phyloP scores from a whole-genome alignment of 23 red algal genomes.

The Gracilaria domingensis region DNA sequence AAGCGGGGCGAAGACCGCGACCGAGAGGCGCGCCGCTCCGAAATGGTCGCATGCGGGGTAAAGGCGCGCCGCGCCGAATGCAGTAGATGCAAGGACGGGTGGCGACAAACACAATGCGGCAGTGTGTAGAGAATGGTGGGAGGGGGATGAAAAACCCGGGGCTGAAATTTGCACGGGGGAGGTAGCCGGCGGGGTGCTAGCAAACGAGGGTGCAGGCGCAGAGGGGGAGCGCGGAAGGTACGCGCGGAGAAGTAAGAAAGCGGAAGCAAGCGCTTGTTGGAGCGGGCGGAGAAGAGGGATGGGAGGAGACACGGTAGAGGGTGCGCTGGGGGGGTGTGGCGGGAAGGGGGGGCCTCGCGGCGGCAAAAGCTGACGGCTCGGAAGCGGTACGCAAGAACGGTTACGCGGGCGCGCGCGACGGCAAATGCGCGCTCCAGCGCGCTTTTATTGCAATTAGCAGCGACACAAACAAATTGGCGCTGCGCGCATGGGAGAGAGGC shows the following conservation, averaged over 20 bases:
- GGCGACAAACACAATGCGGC: neutral
- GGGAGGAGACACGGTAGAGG: neutral
- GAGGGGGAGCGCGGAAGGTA: too few relatives aligned
- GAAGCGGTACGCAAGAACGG: neutral
- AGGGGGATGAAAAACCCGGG: neutral
- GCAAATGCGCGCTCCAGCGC: neutral
- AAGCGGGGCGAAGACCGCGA: conserved; percentile 49
- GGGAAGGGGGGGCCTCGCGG: neutral
- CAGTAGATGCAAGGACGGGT: neutral
- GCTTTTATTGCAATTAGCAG: conserved; percentile 2
- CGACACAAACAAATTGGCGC: neutral
- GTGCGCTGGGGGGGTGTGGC: neutral
- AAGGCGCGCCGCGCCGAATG: conserved; percentile 17
- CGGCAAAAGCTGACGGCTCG: neutral
- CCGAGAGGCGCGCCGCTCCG: conserved; percentile 32
- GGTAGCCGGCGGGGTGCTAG: neutral
- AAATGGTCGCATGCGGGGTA: conserved; percentile 26
- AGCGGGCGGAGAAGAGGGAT: neutral
- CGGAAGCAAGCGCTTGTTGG: neutral
- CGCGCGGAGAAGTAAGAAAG: neutral
- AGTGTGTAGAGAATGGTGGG: too few relatives aligned
- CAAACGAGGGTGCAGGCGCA: neutral
- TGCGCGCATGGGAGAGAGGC: too few relatives aligned
- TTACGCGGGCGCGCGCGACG: neutral
- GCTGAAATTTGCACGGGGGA: neutral